Percentiles rank a stretch among this genome's conserved stretches.
phyloP scores from a whole-genome alignment of 2,329 filamentous ascomycete genomes.

The Clonostachys rosea region DNA sequence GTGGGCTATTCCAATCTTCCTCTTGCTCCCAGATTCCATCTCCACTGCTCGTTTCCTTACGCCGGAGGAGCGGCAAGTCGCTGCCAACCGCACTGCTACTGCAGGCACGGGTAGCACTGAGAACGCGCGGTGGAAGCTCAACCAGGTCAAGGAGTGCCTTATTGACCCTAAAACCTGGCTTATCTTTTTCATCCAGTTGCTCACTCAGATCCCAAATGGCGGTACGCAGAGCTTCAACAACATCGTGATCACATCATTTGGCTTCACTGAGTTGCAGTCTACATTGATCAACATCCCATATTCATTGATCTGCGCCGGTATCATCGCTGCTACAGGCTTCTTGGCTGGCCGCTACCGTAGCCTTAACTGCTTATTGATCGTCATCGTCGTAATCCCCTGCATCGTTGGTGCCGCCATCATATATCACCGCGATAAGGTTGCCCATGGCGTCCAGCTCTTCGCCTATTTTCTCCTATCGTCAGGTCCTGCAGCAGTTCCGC shows the following conservation, averaged over 20 bases:
- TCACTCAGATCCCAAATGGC: slow-evolving; percentile 57
- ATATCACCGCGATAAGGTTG: slow-evolving; percentile 34
- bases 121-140: slow-evolving; percentile 40
- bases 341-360: slow-evolving; percentile 45
- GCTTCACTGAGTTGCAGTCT: slow-evolving; percentile 48
- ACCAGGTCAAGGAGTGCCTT: slow-evolving; percentile 48
- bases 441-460: slow-evolving; percentile 41
- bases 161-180: slow-evolving; percentile 57
- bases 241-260: slow-evolving; percentile 50
- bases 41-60: slow-evolving; percentile 53
- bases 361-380: slow-evolving; percentile 45
- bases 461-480: slow-evolving; percentile 54
- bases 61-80: slow-evolving; percentile 42
- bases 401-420: slow-evolving; percentile 49
- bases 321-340: slow-evolving; percentile 44
- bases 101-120: slow-evolving; percentile 48
- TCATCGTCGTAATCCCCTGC: slow-evolving; percentile 42
- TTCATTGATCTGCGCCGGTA: slow-evolving; percentile 41
- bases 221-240: slow-evolving; percentile 57
- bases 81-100: slow-evolving; percentile 37
- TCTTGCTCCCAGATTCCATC: slow-evolving; percentile 47
- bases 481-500: slow-evolving; percentile 47
- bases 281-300: slow-evolving; percentile 56
- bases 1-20: slow-evolving; percentile 41
- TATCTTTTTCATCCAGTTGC: slow-evolving; percentile 45